Evolutionary conservation across 768 basidiomycete species (phyloP), one percentile per base, ranked within the genome.

Genomic region (Hydnum rufescens): DNA sequence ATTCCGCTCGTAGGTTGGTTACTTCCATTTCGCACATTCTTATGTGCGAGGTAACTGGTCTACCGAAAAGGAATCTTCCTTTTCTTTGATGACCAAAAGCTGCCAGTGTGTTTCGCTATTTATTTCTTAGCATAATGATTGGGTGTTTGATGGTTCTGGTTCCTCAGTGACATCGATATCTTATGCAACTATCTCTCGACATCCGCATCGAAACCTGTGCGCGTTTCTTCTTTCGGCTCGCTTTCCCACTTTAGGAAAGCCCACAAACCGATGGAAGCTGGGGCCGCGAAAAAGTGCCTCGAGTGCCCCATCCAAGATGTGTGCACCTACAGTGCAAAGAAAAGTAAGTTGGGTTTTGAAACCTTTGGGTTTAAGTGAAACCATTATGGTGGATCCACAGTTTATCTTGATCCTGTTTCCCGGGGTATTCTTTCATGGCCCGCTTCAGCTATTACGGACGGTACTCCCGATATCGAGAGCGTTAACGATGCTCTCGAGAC

Each of bases 21-120:
- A 85, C 60, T 85, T 72, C 59, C 88, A 90, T 63, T 90, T 90
- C 64, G 82, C 87, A 1, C 88, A 92, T 63, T 86, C 83, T 0
- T 92, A 76, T 59, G 88, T 92, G 29, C 75, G 88, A 31, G 88
- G 77, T 28, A 79, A 80, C 61, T 92, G 88, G 88, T 64, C 68
- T 2, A 75, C 69, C 25, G 82, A 90, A 61, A 64, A 67, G 2
- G 66, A 71, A 4, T 81, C 82, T 58, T 80, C 77, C 23, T 90
- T 90, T 64, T 77, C 81, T 13, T 72, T 92, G 50, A 77, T 92
- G 79, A 81, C 86, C 18, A 92, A 92, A 68, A 78, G 78, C 58
- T 92, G 82, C 74, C 88, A 92, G 85, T 87, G 63, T 60, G 78
- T 54, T 25, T 34, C 8, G 16, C 22, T 2, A 8, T 5, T 23